A percentile compares a stretch with the other conserved stretches of the same genome.
phyloP scores from a whole-genome alignment of 768 basidiomycete genomes.

The Naganishia vaughanmartiniae region DNA sequence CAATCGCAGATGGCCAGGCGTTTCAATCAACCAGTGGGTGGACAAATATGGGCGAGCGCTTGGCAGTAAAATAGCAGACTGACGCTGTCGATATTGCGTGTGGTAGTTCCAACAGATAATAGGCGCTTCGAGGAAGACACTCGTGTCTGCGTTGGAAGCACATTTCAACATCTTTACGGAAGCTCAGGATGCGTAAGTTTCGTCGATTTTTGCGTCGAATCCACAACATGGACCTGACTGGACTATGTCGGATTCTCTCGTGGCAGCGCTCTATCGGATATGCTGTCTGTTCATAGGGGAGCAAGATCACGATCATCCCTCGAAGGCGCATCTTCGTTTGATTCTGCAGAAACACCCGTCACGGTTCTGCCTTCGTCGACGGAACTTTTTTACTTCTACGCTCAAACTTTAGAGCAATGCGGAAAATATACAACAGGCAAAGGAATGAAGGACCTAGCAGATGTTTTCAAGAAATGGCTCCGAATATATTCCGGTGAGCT shows the following conservation, averaged over 20 bases:
- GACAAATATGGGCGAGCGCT: background rate
- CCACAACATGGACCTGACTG: background rate
- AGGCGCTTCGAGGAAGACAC: slow-evolving; percentile 40
- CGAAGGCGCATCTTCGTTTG: slow-evolving; percentile 56
- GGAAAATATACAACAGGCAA: slow-evolving; percentile 82
- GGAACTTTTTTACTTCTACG: slow-evolving; percentile 95
- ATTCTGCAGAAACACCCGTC: slow-evolving; percentile 57
- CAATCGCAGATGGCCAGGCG: slow-evolving; percentile 76
- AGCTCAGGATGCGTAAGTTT: slow-evolving; percentile 67
- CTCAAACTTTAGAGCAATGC: slow-evolving; percentile 89
- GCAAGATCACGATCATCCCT: slow-evolving; percentile 65
- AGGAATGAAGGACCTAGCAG: slow-evolving; percentile 74
- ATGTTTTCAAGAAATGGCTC: slow-evolving; percentile 88
- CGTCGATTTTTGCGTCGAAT: slow-evolving; percentile 42
- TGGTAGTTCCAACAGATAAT: slow-evolving; percentile 44
- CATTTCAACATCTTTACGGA: slow-evolving; percentile 92
- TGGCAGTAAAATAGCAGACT: background rate
- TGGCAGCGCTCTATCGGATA: slow-evolving; percentile 78
- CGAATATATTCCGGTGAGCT: slow-evolving; percentile 62
- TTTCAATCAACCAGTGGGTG: slow-evolving; percentile 65
- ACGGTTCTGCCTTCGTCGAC: slow-evolving; percentile 87
- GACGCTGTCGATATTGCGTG: background rate
- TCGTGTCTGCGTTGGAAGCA: slow-evolving; percentile 86
- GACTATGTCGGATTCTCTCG: background rate
- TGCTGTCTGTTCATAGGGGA: slow-evolving; percentile 77